Conservation (phyloP, 768 basidiomycete genomes). For the Lactarius akahatsu region DNA sequence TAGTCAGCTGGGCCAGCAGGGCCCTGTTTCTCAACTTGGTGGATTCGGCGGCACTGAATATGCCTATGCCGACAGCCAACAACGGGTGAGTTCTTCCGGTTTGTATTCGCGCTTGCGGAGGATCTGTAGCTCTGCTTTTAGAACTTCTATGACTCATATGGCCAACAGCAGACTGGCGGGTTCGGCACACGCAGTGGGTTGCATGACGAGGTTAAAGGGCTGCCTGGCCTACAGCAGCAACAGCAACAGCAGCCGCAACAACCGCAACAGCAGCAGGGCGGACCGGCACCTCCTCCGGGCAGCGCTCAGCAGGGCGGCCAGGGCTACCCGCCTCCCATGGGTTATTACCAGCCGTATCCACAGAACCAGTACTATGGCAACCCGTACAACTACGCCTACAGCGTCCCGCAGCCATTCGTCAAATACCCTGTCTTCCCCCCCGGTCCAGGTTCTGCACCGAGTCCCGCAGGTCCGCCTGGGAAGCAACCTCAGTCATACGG, state of each 20-base stretch:
- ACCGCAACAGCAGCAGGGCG: slow-evolving; percentile 48
- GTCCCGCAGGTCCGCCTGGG: slow-evolving; percentile 66
- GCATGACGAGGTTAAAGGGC: slow-evolving; percentile 75
- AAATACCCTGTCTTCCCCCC: slow-evolving; percentile 77
- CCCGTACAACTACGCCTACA: slow-evolving; percentile 60
- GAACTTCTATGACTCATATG: slow-evolving; percentile 74
- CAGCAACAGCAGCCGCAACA: slow-evolving; percentile 47
- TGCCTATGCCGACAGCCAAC: slow-evolving; percentile 61
- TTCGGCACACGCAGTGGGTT: slow-evolving; percentile 66
- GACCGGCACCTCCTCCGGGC: slow-evolving; percentile 57
- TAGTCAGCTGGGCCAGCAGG: slow-evolving; percentile 57
- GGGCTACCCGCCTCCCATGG: slow-evolving; percentile 57
- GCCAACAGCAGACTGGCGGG: slow-evolving; percentile 54
- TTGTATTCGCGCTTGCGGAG: slow-evolving; percentile 16
- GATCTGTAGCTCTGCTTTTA: slow-evolving; percentile 35
- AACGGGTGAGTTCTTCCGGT: slow-evolving; percentile 48
- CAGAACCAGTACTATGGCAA: slow-evolving; percentile 76
- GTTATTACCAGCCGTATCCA: slow-evolving; percentile 65
- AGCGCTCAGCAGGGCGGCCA: slow-evolving; percentile 65
- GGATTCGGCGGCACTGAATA: slow-evolving; percentile 66
- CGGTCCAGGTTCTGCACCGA: slow-evolving; percentile 62
- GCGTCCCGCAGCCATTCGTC: slow-evolving; percentile 64
- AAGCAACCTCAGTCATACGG: slow-evolving; percentile 49
- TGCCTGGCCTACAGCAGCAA: slow-evolving; percentile 59
- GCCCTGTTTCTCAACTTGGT: slow-evolving; percentile 47